phyloP scores from a whole-genome alignment of 176 grass and related monocot species.

The Aegilops speltoides region DNA sequence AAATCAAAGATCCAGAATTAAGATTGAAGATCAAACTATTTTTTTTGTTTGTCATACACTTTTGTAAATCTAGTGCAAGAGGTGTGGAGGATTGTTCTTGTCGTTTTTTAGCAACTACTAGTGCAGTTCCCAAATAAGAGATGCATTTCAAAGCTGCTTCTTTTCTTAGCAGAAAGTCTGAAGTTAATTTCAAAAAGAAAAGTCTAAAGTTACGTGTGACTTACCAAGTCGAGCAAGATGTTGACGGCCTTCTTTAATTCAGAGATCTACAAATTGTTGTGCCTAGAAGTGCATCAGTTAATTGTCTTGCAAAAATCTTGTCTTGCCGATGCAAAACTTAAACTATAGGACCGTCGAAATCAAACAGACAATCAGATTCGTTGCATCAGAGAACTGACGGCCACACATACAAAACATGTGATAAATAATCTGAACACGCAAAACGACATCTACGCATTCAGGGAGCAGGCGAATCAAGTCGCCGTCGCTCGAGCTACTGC shows the following conservation, averaged over 20 bases:
- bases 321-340: no score
- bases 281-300: no score
- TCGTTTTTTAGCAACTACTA: not conserved
- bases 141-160: not conserved
- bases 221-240: constrained; percentile 11
- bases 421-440: no score
- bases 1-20: not conserved
- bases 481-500: constrained; percentile 42
- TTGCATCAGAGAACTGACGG: no score
- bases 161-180: not conserved
- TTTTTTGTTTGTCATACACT: not conserved
- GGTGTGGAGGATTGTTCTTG: not conserved
- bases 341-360: no score
- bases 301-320: no score
- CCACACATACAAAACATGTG: no score
- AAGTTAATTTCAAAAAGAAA: not conserved
- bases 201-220: not conserved
- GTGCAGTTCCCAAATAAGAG: constrained; percentile 9
- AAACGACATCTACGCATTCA: no score
- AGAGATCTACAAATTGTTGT: no score
- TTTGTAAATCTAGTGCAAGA: not conserved
- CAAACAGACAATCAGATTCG: no score
- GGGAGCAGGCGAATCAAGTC: no score
- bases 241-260: not conserved
- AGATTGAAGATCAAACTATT: not conserved